These are phyloP conservation scores for Dactylella cylindrospora DNA, from an alignment of 2,329 filamentous ascomycete species.

Conservation along the genomic window DNA sequence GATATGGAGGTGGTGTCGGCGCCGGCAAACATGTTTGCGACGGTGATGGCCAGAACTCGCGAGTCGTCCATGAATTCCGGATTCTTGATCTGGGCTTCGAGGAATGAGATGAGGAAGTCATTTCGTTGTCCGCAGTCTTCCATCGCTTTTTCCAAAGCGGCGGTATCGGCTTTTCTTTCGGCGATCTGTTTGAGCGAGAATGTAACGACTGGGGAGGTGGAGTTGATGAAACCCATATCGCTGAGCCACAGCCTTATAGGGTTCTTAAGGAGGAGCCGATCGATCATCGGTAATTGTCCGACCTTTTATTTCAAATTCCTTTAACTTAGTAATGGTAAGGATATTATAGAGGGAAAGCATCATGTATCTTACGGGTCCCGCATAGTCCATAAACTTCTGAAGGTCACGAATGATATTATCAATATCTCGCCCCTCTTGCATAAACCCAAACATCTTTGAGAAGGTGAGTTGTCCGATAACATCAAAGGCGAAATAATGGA, in stretches of 20 bases:
- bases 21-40: slow-evolving; percentile 50
- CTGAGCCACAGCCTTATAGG: too few species aligned
- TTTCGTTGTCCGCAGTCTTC: too few species aligned
- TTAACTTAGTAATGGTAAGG: too few species aligned
- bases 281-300: too few species aligned
- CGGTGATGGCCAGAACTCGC: slow-evolving; percentile 36
- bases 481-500: slow-evolving; percentile 51
- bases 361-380: too few species aligned
- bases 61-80: slow-evolving; percentile 46
- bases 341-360: too few species aligned
- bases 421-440: slow-evolving; percentile 51
- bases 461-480: slow-evolving; percentile 52
- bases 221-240: slow-evolving; percentile 46
- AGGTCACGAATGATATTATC: slow-evolving; percentile 50
- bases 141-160: slow-evolving; percentile 38
- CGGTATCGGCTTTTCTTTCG: slow-evolving; percentile 17
- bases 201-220: slow-evolving; percentile 36
- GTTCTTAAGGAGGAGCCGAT: too few species aligned
- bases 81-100: too few species aligned
- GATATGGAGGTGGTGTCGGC: slow-evolving; percentile 54
- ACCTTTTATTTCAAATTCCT: too few species aligned
- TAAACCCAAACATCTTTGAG: slow-evolving; percentile 50
- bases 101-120: too few species aligned
- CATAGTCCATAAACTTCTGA: too few species aligned
- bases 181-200: slow-evolving; percentile 38